Conservation (phyloP, 2,329 filamentous ascomycete genomes). For the Claviceps arundinis region DNA sequence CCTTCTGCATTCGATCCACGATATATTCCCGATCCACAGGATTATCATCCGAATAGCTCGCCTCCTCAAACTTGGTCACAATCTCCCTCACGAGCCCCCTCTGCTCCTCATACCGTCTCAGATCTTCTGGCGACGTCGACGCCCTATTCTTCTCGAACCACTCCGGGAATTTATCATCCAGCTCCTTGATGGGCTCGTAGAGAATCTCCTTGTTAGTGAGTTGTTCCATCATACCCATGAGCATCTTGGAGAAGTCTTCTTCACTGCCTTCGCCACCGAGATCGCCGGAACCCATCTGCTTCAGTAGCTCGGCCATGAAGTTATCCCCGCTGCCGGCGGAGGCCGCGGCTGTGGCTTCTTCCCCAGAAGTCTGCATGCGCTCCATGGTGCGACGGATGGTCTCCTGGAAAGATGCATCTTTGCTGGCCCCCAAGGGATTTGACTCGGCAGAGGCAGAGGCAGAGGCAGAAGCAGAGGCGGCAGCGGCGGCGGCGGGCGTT, state of each 20-base stretch:
- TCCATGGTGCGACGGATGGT: slow-evolving; percentile 92
- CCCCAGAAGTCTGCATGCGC: slow-evolving; percentile 81
- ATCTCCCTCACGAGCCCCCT: slow-evolving; percentile 71
- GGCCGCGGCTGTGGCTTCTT: slow-evolving; percentile 69
- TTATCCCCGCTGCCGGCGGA: slow-evolving; percentile 58
- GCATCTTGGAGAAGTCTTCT: slow-evolving; percentile 86
- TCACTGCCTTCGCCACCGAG: slow-evolving; percentile 47
- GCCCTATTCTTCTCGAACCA: slow-evolving; percentile 73
- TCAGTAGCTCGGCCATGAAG: slow-evolving; percentile 82
- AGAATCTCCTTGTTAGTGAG: slow-evolving; percentile 96
- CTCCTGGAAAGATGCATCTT: slow-evolving; percentile 65
- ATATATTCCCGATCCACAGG: slow-evolving; percentile 77
- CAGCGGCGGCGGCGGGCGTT: too few relatives aligned
- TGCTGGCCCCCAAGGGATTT: slow-evolving; percentile 22
- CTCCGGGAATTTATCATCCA: slow-evolving; percentile 78
- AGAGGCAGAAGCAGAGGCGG: slow-evolving; percentile 8
- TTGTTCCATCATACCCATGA: slow-evolving; percentile 98
- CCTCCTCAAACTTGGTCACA: slow-evolving; percentile 74
- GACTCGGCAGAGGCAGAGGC: slow-evolving; percentile 11
- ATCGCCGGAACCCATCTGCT: slow-evolving; percentile 48
- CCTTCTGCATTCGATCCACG: slow-evolving; percentile 96
- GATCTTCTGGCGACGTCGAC: slow-evolving; percentile 54
- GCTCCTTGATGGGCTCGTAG: slow-evolving; percentile 97
- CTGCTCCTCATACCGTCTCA: slow-evolving; percentile 72
- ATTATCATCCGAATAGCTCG: slow-evolving; percentile 70